phyloP scores from a whole-genome alignment of 805 yeast species.

The Soucietia sequanensis region DNA sequence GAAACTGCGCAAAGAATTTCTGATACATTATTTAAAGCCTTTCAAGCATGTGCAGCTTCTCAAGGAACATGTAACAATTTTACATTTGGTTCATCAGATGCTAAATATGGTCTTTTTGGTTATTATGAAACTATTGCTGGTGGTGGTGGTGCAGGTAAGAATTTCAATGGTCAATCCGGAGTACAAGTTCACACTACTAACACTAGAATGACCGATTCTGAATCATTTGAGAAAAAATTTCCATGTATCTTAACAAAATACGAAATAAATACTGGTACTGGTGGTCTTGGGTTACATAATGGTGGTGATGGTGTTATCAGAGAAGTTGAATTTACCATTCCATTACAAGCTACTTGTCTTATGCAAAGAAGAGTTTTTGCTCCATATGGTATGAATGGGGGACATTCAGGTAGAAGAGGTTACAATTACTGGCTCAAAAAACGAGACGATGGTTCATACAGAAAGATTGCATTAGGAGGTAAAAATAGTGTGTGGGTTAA shows the following conservation, averaged over 20 bases:
- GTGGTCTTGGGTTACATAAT: conserved; percentile 17
- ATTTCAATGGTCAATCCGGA: conserved; percentile 27
- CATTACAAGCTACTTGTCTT: conserved; percentile 17
- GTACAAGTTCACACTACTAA: conserved; percentile 47
- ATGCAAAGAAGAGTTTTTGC: conserved; percentile 20
- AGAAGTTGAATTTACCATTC: conserved; percentile 17
- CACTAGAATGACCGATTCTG: conserved; percentile 22
- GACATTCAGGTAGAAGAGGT: conserved; percentile 36
- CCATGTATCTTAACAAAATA: conserved; percentile 16
- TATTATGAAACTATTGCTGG: conserved; percentile 10
- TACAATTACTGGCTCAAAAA: conserved; percentile 29
- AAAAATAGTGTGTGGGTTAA: conserved; percentile 27
- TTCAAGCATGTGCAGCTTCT: conserved; percentile 16
- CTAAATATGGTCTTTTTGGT: conserved; percentile 14
- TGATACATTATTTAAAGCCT: conserved; percentile 19
- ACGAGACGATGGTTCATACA: conserved; percentile 18
- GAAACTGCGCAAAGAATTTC: conserved; percentile 21
- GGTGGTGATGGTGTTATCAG: conserved; percentile 22
- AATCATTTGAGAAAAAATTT: conserved; percentile 19
- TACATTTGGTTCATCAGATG: conserved; percentile 17
- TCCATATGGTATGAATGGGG: conserved; percentile 32
- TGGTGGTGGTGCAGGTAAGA: conserved; percentile 17
- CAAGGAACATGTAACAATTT: conserved; percentile 22
- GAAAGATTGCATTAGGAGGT: conserved; percentile 30
- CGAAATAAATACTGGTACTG: conserved; percentile 14